These are phyloP conservation scores for Sonneratia caseolaris DNA, from an alignment of 345 rosid species.

Conservation along the genomic window DNA sequence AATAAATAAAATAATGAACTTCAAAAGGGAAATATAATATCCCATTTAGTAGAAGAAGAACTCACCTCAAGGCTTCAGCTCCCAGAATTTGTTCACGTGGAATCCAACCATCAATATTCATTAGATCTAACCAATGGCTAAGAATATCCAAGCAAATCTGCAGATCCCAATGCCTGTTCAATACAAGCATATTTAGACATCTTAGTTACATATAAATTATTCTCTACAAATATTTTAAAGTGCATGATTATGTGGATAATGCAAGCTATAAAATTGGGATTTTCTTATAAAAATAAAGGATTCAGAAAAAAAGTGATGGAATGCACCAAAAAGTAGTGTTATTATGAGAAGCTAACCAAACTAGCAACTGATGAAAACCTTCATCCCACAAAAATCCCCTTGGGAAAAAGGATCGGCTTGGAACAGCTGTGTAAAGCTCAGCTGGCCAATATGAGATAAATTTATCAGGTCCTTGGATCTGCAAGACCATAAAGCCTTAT, in stretches of 20 bases:
- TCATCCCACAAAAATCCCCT: constrained; percentile 99
- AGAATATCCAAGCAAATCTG: constrained; percentile 73
- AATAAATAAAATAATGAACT: constrained; percentile 13
- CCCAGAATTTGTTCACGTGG: constrained; percentile 94
- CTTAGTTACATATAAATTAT: background rate
- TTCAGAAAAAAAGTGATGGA: constrained; percentile 1
- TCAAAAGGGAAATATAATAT: background rate
- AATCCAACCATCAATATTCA: constrained; percentile 95
- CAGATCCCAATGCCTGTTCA: constrained; percentile 87
- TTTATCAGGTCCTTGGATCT: constrained; percentile 37
- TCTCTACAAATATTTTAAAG: background rate
- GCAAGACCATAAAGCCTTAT: constrained; percentile 17
- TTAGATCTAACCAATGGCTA: constrained; percentile 93
- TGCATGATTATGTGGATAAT: background rate
- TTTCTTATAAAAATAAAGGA: background rate
- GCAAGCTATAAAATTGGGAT: background rate
- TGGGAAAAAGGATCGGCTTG: constrained; percentile 82
- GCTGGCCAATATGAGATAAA: constrained; percentile 85
- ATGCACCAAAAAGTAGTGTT: constrained; percentile 2
- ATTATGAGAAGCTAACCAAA: constrained; percentile 42
- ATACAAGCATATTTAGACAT: constrained; percentile 7
- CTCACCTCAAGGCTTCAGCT: constrained; percentile 80
- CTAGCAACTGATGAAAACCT: constrained; percentile 87
- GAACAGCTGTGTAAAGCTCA: constrained; percentile 90
- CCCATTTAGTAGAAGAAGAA: background rate